phyloP scores from a whole-genome alignment of 2,329 filamentous ascomycete genomes.

The Fusarium globosum region DNA sequence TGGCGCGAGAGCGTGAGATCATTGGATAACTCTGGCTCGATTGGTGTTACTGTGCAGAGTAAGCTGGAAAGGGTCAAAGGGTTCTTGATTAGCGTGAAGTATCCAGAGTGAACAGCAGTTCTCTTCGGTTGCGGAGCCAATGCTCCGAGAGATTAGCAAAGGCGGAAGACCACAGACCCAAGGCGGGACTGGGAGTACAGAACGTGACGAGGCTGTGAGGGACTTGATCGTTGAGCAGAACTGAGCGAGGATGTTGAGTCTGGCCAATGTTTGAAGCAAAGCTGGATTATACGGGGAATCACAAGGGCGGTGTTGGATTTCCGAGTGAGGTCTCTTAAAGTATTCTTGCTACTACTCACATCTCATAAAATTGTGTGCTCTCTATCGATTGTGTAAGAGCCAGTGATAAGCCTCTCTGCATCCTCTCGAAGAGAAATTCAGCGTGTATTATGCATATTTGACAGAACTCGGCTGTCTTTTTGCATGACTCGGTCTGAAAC shows the following conservation, averaged over 20 bases:
- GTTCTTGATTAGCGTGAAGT: fast-evolving
- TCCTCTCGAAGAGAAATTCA: fast-evolving
- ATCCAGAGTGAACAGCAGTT: not conserved
- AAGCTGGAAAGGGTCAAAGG: not conserved
- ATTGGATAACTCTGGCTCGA: not conserved
- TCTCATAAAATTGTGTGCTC: not conserved
- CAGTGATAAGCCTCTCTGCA: not conserved
- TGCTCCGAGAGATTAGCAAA: not conserved
- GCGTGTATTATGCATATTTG: fast-evolving
- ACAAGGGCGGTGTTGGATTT: not conserved
- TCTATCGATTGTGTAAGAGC: fast-evolving
- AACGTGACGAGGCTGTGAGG: not conserved
- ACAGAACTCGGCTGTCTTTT: not conserved
- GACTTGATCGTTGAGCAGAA: not conserved
- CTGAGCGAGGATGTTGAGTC: not conserved
- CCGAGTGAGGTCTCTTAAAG: not conserved
- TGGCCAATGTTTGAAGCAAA: not conserved
- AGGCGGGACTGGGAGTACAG: fast-evolving
- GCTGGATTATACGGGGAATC: fast-evolving
- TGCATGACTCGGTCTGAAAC: no score
- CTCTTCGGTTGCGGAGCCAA: fast-evolving
- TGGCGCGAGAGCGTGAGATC: not conserved
- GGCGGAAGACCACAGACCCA: fast-evolving
- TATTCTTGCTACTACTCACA: fast-evolving
- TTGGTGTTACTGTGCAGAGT: fast-evolving